Evolutionary conservation across 805 yeast species (phyloP), one percentile per base, ranked within the genome.

Genomic region (Cyberlindnera veronae): DNA sequence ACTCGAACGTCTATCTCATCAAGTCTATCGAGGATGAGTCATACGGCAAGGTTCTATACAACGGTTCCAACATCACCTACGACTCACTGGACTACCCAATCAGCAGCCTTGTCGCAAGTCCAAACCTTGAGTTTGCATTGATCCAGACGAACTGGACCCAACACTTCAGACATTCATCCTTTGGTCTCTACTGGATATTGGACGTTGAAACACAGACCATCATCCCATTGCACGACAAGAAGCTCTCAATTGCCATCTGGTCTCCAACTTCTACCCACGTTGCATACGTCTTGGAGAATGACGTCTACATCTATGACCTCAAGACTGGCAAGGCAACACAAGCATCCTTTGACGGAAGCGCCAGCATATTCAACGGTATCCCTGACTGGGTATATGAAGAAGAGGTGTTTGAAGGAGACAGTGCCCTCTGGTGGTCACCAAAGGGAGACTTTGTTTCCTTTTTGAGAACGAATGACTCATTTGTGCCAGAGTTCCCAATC

Each of bases 381-480:
- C 95, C 96, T 0, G 96, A 88, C 57, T 88, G 96, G 96, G 95
- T 87, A 7, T 88, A 88, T 51, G 96, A 89, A 56, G 96, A 88
- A 51, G 96, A 88, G 61, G 93, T 88, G 1, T 72, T 84, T 38
- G 78, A 76, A 26, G 72, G 76, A 18, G 88, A 81, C 51, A 63
- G 71, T 17, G 86, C 90, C 1, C 50, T 87, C 34, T 88, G 95
- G 95, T 89, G 96, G 96, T 82, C 95, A 5, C 86, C 86, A 8
- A 61, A 68, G 30, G 89, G 91, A 11, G 64, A 72, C n/a, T 72
- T 68, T 51, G 57, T 89, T 32, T 73, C 88, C 0, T 82, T 76
- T 46, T 61, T 84, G 50, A 71, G 79, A 42, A 76, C 84, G 27
- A 81, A 88, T 58, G 95, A 89, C 52, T 74, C 91, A 2, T 55